phyloP scores from a whole-genome alignment of 257 asterid species.

The Primulina huaijiensis region DNA sequence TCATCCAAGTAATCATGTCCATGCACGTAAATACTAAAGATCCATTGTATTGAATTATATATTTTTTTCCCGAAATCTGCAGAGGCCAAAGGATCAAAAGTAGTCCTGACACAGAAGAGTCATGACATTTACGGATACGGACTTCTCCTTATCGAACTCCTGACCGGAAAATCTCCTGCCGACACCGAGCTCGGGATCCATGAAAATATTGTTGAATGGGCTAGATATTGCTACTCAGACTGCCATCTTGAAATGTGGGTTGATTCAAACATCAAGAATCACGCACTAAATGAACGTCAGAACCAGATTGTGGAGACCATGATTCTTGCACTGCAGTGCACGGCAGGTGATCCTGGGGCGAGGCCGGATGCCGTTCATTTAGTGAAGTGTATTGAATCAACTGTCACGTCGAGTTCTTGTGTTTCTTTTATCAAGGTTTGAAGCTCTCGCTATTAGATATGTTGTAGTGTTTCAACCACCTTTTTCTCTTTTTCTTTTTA shows the following conservation, averaged over 20 bases:
- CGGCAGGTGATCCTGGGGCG: conserved; percentile 59
- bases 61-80: not conserved
- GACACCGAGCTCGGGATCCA: conserved; percentile 53
- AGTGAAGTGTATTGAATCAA: conserved; percentile 45
- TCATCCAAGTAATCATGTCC: conserved; percentile 31
- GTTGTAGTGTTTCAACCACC: not conserved
- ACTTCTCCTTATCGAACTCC: conserved; percentile 55
- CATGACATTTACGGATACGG: conserved; percentile 66
- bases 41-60: not conserved
- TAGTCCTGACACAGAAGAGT: conserved; percentile 39
- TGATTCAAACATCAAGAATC: conserved; percentile 43
- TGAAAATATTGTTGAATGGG: conserved; percentile 68
- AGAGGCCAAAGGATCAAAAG: conserved; percentile 43
- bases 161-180: conserved; percentile 63
- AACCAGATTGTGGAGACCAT: conserved; percentile 64
- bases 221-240: conserved; percentile 75
- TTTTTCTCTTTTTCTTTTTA: conserved; percentile 16
- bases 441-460: conserved; percentile 33
- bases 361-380: conserved; percentile 54
- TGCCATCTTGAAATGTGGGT: conserved; percentile 77
- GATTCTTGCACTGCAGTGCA: conserved; percentile 79
- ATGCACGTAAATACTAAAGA: conserved; percentile 32
- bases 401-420: conserved; percentile 44
- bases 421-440: conserved; percentile 38
- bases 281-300: conserved; percentile 29